Conservation (phyloP, 257 asterid genomes). For the Solanum corneliomulleri region DNA sequence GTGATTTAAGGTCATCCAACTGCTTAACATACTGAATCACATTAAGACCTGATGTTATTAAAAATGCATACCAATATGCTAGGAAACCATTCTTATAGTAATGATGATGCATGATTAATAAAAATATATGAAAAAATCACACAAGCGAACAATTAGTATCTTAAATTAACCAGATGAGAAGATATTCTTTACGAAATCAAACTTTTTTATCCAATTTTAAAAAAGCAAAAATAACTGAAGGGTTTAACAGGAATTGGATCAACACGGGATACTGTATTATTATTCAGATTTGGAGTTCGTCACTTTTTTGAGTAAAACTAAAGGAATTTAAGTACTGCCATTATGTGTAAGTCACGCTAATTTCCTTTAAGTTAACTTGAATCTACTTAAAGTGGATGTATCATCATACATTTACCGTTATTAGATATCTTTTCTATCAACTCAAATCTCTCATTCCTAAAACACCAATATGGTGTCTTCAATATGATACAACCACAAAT, state of each 20-base stretch:
- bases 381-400: not conserved
- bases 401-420: not conserved
- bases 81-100: not conserved
- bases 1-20: constrained; percentile 57
- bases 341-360: not conserved
- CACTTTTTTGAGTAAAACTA: not conserved
- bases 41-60: not conserved
- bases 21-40: constrained; percentile 56
- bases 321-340: not conserved
- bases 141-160: not conserved
- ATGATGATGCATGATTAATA: not conserved
- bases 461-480: not conserved
- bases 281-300: not conserved
- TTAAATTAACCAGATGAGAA: not conserved
- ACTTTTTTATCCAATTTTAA: not conserved
- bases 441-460: not conserved
- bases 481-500: not conserved
- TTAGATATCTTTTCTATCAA: not conserved
- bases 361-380: not conserved
- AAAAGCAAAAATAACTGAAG: not conserved
- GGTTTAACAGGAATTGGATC: not conserved
- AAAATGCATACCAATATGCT: not conserved
- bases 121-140: not conserved
- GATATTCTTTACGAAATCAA: not conserved
- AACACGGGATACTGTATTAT: not conserved